Percentiles rank a stretch among this genome's conserved stretches.
Conservation (phyloP, 768 basidiomycete genomes). For the Cubamyces lactineus region DNA sequence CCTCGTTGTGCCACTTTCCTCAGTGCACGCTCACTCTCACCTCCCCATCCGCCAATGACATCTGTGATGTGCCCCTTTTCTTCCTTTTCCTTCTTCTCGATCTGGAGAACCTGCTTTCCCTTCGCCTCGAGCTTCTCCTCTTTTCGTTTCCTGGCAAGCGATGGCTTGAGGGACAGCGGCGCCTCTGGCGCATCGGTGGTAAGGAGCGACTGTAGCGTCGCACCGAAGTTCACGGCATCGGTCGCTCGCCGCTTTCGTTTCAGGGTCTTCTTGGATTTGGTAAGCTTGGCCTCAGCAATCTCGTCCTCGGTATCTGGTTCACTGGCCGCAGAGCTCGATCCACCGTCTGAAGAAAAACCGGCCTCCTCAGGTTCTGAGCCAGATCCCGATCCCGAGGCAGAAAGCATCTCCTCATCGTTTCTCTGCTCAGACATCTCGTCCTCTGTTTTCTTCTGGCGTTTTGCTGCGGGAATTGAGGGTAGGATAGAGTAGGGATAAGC, state of each 20-base stretch:
- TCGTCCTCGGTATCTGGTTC: constrained; percentile 63
- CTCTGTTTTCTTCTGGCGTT: constrained; percentile 50
- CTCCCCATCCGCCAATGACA: constrained; percentile 89
- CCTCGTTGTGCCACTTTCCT: constrained; percentile 87
- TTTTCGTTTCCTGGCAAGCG: constrained; percentile 65
- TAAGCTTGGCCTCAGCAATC: constrained; percentile 53
- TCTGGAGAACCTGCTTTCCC: constrained; percentile 71
- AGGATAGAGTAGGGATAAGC: background rate
- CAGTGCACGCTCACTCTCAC: constrained; percentile 73
- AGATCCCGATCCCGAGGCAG: constrained; percentile 20
- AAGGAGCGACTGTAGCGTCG: constrained; percentile 71
- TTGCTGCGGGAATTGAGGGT: constrained; percentile 51
- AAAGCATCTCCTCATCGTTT: constrained; percentile 18
- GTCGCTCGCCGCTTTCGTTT: constrained; percentile 87
- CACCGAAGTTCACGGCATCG: constrained; percentile 71
- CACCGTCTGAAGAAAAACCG: constrained; percentile 17
- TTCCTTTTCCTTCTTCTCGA: constrained; percentile 75
- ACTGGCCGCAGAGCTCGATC: constrained; percentile 12
- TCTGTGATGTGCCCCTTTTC: constrained; percentile 68
- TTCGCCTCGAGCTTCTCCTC: constrained; percentile 75
- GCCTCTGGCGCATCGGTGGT: constrained; percentile 71
- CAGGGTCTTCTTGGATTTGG: constrained; percentile 77
- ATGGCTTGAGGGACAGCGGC: constrained; percentile 81
- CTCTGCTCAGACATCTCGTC: constrained; percentile 34
- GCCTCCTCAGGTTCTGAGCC: constrained; percentile 19